Conservation (phyloP, 805 yeast genomes). For the Lipomyces starkeyi region DNA sequence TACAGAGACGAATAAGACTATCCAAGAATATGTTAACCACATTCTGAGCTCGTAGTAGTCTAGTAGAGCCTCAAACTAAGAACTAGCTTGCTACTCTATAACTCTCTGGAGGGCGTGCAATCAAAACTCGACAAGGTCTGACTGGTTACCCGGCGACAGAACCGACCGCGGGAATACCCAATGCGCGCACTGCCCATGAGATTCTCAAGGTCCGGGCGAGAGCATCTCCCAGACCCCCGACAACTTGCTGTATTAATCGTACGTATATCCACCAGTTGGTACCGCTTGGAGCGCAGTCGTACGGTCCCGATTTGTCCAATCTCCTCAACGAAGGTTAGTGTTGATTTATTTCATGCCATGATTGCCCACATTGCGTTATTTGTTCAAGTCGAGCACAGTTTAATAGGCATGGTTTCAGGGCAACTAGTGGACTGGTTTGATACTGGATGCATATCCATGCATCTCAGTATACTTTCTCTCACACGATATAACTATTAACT, state of each 20-base stretch:
- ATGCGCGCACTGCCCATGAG: not conserved
- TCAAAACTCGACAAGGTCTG: too few relatives aligned
- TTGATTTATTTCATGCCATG: not conserved
- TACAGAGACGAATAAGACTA: too few relatives aligned
- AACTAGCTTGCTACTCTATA: not conserved
- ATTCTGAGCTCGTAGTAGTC: too few relatives aligned
- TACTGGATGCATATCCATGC: not conserved
- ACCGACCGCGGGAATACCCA: too few relatives aligned
- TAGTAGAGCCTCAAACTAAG: not conserved
- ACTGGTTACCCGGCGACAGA: not conserved
- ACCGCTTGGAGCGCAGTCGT: not conserved
- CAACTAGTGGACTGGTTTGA: not conserved
- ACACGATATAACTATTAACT: not conserved
- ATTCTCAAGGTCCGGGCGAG: not conserved
- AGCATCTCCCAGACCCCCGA: too few relatives aligned
- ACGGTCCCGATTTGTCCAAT: not conserved
- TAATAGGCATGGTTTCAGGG: not conserved
- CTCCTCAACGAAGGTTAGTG: not conserved
- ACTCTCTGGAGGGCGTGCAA: not conserved
- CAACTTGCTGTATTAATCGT: not conserved
- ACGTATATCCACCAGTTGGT: not conserved
- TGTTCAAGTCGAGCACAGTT: not conserved
- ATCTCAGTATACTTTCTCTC: not conserved
- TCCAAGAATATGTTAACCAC: too few relatives aligned
- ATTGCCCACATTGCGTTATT: not conserved